Conservation (phyloP, 371 early-diverging fungal genomes). For the Lichtheimia corymbifera region DNA sequence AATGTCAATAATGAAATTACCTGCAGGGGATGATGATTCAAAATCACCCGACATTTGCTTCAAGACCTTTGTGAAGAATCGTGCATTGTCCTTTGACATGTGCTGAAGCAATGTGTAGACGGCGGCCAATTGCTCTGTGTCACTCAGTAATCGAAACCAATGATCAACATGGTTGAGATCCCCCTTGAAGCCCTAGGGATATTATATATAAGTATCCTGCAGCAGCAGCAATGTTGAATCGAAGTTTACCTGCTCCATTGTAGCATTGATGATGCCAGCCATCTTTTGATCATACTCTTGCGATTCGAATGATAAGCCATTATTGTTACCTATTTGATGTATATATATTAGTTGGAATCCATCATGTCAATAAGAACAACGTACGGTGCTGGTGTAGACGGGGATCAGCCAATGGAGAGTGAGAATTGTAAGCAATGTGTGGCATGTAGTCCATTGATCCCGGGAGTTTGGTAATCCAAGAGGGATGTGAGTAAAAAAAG, state of each 20-base stretch:
- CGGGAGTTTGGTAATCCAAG: too few species aligned
- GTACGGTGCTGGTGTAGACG: too few species aligned
- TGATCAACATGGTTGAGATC: conserved; percentile 92
- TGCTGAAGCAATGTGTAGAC: conserved; percentile 88
- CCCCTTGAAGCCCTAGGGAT: conserved; percentile 74
- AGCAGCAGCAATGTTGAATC: too few species aligned
- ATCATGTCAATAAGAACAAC: too few species aligned
- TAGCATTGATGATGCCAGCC: conserved; percentile 2
- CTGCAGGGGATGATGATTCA: conserved; percentile 35
- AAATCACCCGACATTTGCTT: conserved; percentile 84
- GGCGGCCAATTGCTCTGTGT: conserved; percentile 90
- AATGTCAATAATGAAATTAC: not conserved
- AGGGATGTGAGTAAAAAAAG: too few species aligned
- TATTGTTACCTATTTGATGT: too few species aligned
- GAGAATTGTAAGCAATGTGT: too few species aligned
- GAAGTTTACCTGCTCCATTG: conserved; percentile 10
- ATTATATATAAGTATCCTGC: not conserved
- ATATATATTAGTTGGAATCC: too few species aligned
- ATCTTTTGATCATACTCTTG: conserved; percentile 10
- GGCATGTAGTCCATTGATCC: too few species aligned
- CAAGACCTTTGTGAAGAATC: conserved; percentile 87
- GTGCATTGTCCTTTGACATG: conserved; percentile 83
- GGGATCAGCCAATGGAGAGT: too few species aligned
- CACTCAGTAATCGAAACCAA: conserved; percentile 89
- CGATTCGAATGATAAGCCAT: not conserved